Evolutionary conservation across 768 basidiomycete species (phyloP), one percentile per base, ranked within the genome.

Genomic region (Leccinum imitatum): DNA sequence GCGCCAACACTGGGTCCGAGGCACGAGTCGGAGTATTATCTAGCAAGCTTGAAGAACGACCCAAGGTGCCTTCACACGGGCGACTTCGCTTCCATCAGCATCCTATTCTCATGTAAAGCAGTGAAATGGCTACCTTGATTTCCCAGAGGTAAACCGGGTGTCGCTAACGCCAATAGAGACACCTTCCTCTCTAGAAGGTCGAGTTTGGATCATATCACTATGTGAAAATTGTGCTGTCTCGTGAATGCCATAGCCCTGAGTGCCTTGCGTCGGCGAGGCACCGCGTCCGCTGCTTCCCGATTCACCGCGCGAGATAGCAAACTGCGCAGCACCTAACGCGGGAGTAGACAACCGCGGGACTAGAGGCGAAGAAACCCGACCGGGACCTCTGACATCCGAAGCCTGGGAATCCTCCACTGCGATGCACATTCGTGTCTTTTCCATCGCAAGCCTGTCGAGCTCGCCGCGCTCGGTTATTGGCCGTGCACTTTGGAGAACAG

Each of bases 41-140:
- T 46, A 46, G 44, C 2, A 31, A 6, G 3, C 31, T 21, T 10
- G 48, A 55, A 30, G 53, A 15, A 4, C n/a, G 47, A 23, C 53
- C 33, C 13, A 13, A 25, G 23, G 17, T 23, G 10, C 23, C 17
- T 23, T n/a, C 47, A 8, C 8, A 21, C 4, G 4, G n/a, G 27
- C 30, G 8, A 17, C 54, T 60, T 10, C 10, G 9, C 48, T 21
- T 59, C 30, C n/a, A 15, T 70, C 5, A 63, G 61, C 11, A 51
- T 48, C 33, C 35, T 25, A 9, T 33, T 9, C 1, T 4, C 3
- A 23, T 15, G 13, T 9, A 14, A n/a, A 27, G 6, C 0, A 54
- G 7, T 3, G 5, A 1, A 46, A 48, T 5, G 7, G 39, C 7
- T 48, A 63, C 69, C 59, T 57, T 37, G 11, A 15, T 27, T 21